A percentile compares a stretch with the other conserved stretches of the same genome.
phyloP scores from a whole-genome alignment of 495 filamentous ascomycete genomes.

The Jackrogersella minutella region DNA sequence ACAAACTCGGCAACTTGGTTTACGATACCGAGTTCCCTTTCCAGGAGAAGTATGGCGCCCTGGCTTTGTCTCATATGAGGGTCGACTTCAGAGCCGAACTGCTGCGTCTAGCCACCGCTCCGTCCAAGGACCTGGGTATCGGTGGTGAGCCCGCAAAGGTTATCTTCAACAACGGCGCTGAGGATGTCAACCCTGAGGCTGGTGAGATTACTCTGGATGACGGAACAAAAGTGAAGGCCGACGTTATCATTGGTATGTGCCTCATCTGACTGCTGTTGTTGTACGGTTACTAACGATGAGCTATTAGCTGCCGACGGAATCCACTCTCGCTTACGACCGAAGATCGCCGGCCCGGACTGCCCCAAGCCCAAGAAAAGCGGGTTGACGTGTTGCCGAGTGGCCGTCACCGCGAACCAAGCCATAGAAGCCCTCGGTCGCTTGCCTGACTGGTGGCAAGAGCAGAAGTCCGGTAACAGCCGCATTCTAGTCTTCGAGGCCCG shows the following conservation, averaged over 20 bases:
- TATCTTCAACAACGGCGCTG: conserved; percentile 43
- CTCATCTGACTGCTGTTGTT: neutral
- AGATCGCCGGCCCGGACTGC: conserved; percentile 45
- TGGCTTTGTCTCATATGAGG: conserved; percentile 53
- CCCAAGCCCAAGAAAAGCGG: conserved; percentile 56
- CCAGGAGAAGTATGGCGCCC: conserved; percentile 49
- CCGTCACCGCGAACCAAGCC: conserved; percentile 53
- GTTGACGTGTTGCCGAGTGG: conserved; percentile 61
- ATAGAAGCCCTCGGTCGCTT: conserved; percentile 43
- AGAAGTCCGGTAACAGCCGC: conserved; percentile 35
- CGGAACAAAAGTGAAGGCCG: conserved; percentile 48
- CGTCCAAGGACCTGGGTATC: conserved; percentile 41
- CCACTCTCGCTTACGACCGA: conserved; percentile 54
- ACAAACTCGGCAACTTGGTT: conserved; percentile 43
- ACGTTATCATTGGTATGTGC: conserved; percentile 54
- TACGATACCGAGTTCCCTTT: conserved; percentile 44
- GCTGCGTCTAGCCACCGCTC: conserved; percentile 44
- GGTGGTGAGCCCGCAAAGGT: conserved; percentile 40
- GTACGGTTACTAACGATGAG: neutral
- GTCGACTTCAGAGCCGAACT: conserved; percentile 54
- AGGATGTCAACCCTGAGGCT: conserved; percentile 47
- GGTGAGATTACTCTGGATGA: conserved; percentile 49
- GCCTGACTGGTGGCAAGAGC: conserved; percentile 46
- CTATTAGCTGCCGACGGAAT: conserved; percentile 56
- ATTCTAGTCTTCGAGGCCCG: conserved; percentile 45